Evolutionary conservation across 1,139 yeast genomes (phyloP), one percentile per base, ranked within the genome.

Genomic region (Nadsonia starkeyi-henricii): DNA sequence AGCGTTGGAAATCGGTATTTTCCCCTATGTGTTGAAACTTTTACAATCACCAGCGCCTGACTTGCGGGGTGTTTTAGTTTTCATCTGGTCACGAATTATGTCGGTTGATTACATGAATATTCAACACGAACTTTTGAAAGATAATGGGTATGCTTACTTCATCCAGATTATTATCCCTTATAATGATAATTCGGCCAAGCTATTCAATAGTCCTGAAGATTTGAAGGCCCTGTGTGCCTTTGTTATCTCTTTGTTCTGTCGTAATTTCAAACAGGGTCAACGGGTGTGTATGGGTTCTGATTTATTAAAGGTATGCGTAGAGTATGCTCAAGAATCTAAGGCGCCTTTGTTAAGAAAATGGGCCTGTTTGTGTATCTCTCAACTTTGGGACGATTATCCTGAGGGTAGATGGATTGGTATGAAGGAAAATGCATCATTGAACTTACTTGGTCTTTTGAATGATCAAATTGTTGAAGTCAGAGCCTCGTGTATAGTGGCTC

Each of bases 31-130:
- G 26, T 70, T 91, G 52, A 86, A 89, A 58, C 71, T 93, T 37
- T 68, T 91, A 39, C 98, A 91, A 62, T 83, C 95, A 52, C 97
- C 98, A 0, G 96, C 97, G 0, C 94, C 86, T 41, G 98, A 93
- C 59, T 70, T 93, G 52, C 88, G 88, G 59, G 97, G 98, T 0
- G 96, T 91, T 2, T 68, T 91, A 51, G 91, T 93, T 1, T 93
- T 89, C 58, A 91, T 91, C 51, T 91, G 99, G 99, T 96, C 97
- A 0, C 72, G 98, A 56, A 86, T 91, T 23, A 85, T 91, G 94
- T 93, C 97, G 2, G 94, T 91, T 20, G 97, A 91, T 63, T 82
- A 83, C 60, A 77, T 78, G 54, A 83, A 85, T 57, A 88, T 96
- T 2, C 98, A 93, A 61, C 88, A 83, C 55, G 99, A 91, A 60